phyloP scores from a whole-genome alignment of 2,329 filamentous ascomycete genomes.

The Colletotrichum filicis region DNA sequence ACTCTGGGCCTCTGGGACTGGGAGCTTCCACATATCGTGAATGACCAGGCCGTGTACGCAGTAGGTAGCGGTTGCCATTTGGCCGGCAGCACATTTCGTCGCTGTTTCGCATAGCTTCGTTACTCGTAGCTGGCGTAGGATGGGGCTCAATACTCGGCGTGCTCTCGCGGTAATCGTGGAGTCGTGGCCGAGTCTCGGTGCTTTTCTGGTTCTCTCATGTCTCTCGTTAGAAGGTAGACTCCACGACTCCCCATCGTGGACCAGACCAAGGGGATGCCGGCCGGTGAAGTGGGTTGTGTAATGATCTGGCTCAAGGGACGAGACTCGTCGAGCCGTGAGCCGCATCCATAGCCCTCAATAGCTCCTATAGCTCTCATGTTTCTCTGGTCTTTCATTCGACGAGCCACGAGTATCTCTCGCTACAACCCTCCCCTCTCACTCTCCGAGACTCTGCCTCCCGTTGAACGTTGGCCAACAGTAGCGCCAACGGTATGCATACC shows the following conservation, averaged over 20 bases:
- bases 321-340: not conserved
- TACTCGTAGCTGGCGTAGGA: not conserved
- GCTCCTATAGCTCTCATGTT: not conserved
- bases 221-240: not conserved
- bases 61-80: not conserved
- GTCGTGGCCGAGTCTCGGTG: conserved; percentile 30
- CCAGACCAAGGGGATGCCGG: not conserved
- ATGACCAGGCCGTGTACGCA: not conserved
- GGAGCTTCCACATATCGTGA: not conserved
- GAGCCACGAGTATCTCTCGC: no score
- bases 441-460: no score
- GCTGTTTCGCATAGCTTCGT: not conserved
- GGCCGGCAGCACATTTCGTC: not conserved
- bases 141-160: not conserved
- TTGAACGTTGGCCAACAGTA: not conserved
- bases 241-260: not conserved
- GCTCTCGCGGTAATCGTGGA: conserved; percentile 12
- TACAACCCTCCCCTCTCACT: not conserved
- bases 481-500: not conserved
- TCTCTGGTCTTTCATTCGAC: not conserved
- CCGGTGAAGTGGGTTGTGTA: not conserved
- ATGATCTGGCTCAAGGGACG: not conserved
- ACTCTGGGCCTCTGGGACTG: not conserved
- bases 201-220: conserved; percentile 5
- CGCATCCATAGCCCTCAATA: not conserved